Evolutionary conservation across 1,284 basidiomycete species (phyloP).

Genomic region (Sporisorium graminicola): DNA sequence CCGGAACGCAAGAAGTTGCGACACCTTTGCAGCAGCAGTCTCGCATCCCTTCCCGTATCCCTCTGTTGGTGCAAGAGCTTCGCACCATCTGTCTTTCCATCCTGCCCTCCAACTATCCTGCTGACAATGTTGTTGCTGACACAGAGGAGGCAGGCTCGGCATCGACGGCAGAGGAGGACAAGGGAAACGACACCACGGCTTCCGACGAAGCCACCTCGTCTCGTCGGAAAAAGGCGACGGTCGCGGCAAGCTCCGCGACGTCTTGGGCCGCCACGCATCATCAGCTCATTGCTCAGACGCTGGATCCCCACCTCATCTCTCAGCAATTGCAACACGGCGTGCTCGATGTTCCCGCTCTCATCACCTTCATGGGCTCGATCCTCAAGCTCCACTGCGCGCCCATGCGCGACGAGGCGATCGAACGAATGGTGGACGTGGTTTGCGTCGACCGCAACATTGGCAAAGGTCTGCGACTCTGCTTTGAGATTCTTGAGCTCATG

Average conservation of each 20-base stretch:
- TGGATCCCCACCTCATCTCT: slow-evolving; percentile 77
- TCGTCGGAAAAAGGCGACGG: slow-evolving; percentile 2
- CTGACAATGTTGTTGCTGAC: slow-evolving; percentile 75
- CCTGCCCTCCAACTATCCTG: slow-evolving; percentile 73
- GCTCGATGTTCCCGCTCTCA: slow-evolving; percentile 85
- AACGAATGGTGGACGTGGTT: slow-evolving; percentile 78
- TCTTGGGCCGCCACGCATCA: slow-evolving; percentile 50
- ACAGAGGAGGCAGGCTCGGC: slow-evolving; percentile 3
- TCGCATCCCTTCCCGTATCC: slow-evolving; percentile 78
- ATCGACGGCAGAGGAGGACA: slow-evolving; percentile 6
- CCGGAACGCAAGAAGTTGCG: background rate
- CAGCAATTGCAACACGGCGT: slow-evolving; percentile 82
- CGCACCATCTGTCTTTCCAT: slow-evolving; percentile 85
- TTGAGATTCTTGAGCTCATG: slow-evolving; percentile 94
- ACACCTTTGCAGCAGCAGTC: slow-evolving; percentile 15
- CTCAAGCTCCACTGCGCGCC: slow-evolving; percentile 92
- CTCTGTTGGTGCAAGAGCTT: slow-evolving; percentile 80
- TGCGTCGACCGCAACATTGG: slow-evolving; percentile 73
- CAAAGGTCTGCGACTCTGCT: slow-evolving; percentile 82
- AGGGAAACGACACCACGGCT: background rate
- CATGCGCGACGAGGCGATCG: slow-evolving; percentile 86
- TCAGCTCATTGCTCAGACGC: slow-evolving; percentile 71
- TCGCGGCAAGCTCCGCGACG: slow-evolving; percentile 6
- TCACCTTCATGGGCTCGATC: slow-evolving; percentile 81
- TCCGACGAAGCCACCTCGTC: background rate